Percentiles rank a stretch among this genome's conserved stretches.
These are phyloP conservation scores for Oenanthe javanica DNA, from an alignment of 140 eudicot genomes.

Conservation along the genomic window DNA sequence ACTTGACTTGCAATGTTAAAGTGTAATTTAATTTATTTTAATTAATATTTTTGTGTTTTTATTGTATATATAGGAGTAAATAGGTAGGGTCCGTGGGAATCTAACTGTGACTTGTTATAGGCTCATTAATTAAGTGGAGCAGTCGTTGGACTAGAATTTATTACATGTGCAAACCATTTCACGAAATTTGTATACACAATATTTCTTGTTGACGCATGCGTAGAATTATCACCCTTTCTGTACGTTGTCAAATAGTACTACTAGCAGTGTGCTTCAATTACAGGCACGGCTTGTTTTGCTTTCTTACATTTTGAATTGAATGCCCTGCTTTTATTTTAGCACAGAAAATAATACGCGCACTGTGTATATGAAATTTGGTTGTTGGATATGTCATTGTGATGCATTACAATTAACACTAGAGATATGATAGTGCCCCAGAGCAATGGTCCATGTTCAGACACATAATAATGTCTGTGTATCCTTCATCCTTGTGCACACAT, in stretches of 20 bases:
- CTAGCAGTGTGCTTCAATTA: too few species aligned
- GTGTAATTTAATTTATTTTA: not conserved
- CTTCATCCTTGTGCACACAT: too few species aligned
- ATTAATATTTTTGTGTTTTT: not conserved
- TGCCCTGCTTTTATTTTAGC: not conserved
- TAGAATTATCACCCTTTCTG: not conserved
- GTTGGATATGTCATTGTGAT: too few species aligned
- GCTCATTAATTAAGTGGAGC: not conserved
- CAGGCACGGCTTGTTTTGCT: not conserved
- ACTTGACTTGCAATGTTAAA: not conserved
- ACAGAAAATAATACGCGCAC: too few species aligned
- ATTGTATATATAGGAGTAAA: not conserved
- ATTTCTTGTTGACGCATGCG: not conserved
- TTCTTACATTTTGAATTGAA: not conserved
- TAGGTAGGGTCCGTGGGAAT: not conserved
- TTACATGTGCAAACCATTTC: conserved; percentile 3
- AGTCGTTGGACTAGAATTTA: conserved; percentile 6
- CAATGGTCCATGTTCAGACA: not conserved
- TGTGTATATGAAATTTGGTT: too few species aligned
- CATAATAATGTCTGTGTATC: not conserved
- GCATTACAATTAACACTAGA: too few species aligned
- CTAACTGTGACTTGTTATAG: not conserved
- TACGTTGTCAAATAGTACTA: not conserved
- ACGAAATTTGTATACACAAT: not conserved
- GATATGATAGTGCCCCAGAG: not conserved